Evolutionary conservation across 352 stramenopile species (phyloP).

Genomic region (Globisporangium canariense): DNA sequence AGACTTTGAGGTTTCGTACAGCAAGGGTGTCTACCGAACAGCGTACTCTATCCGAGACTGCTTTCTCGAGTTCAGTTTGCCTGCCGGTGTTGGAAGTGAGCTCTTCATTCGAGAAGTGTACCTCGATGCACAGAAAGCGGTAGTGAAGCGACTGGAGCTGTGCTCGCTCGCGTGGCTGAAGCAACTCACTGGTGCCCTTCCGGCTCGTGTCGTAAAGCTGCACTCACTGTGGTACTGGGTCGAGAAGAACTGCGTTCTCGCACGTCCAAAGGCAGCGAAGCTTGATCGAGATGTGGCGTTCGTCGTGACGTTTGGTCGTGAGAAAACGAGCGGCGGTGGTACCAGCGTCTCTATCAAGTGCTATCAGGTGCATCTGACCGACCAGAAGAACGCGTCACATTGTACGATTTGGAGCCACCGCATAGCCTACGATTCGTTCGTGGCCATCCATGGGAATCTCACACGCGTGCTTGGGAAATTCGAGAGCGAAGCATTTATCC

Average conservation of each 20-base stretch:
- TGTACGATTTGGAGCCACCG: constrained; percentile 13
- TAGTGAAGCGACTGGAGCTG: constrained; percentile 26
- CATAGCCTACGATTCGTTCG: constrained; percentile 23
- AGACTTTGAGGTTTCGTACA: constrained; percentile 46
- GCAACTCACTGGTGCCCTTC: constrained; percentile 20
- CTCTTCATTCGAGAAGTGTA: constrained; percentile 29
- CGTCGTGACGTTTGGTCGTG: constrained; percentile 4
- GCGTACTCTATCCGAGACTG: constrained; percentile 18
- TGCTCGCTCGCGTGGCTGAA: constrained; percentile 28
- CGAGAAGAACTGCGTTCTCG: constrained; percentile 32
- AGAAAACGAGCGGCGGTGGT: neutral
- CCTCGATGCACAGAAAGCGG: neutral
- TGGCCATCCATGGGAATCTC: constrained; percentile 14
- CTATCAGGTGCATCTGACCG: constrained; percentile 29
- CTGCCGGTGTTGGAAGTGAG: constrained; percentile 21
- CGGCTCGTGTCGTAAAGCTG: constrained; percentile 24
- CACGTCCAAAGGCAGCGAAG: constrained; percentile 23
- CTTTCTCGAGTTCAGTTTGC: constrained; percentile 33
- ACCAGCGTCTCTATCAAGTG: constrained; percentile 14
- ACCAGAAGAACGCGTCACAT: constrained; percentile 19
- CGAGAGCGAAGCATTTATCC: constrained; percentile 28
- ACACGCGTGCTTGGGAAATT: constrained; percentile 34
- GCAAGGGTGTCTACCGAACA: constrained; percentile 28
- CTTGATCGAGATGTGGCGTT: constrained; percentile 1
- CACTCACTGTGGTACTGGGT: constrained; percentile 53